Percentiles rank a stretch among this genome's conserved stretches.
Conservation (phyloP, 2,329 filamentous ascomycete species). For the Hymenoscyphus repandus region DNA sequence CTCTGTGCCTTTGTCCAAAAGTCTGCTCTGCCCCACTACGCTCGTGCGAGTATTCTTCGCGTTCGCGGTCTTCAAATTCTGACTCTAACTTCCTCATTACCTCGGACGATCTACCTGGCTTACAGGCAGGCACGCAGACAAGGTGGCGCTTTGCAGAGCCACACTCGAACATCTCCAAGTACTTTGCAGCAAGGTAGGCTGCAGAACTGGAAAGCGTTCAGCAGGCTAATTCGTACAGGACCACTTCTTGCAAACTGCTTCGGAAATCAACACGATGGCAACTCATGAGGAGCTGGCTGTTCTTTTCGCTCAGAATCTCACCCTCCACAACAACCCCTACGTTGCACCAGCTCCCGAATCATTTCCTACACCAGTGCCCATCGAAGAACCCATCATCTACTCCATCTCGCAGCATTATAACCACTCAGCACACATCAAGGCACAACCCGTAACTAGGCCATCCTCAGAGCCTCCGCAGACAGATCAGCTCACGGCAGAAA, state of each 20-base stretch:
- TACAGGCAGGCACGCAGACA: slow-evolving; percentile 10
- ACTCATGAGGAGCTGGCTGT: slow-evolving; percentile 76
- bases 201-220: slow-evolving; percentile 12
- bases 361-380: slow-evolving; percentile 28
- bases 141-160: slow-evolving; percentile 23
- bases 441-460: slow-evolving; percentile 40
- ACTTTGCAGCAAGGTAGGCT: slow-evolving; percentile 30
- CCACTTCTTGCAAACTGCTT: slow-evolving; percentile 31
- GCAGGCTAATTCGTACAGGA: slow-evolving; percentile 17
- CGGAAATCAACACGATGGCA: slow-evolving; percentile 48
- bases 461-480: slow-evolving; percentile 47
- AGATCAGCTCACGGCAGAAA: slow-evolving; percentile 47
- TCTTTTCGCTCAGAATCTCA: slow-evolving; percentile 74
- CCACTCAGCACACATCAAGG: slow-evolving; percentile 64
- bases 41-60: slow-evolving; percentile 13
- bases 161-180: slow-evolving; percentile 20
- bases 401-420: slow-evolving; percentile 78
- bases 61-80: slow-evolving; percentile 20
- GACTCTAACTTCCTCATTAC: slow-evolving; percentile 25
- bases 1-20: slow-evolving; percentile 25
- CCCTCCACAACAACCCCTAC: slow-evolving; percentile 40
- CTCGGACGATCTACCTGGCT: slow-evolving; percentile 15
- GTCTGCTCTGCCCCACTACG: slow-evolving; percentile 27
- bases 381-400: slow-evolving; percentile 55
- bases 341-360: slow-evolving; percentile 26